Base-by-base conservation (phyloP, 2,329 filamentous ascomycete genomes). In the Diaporthe capsici region DNA sequence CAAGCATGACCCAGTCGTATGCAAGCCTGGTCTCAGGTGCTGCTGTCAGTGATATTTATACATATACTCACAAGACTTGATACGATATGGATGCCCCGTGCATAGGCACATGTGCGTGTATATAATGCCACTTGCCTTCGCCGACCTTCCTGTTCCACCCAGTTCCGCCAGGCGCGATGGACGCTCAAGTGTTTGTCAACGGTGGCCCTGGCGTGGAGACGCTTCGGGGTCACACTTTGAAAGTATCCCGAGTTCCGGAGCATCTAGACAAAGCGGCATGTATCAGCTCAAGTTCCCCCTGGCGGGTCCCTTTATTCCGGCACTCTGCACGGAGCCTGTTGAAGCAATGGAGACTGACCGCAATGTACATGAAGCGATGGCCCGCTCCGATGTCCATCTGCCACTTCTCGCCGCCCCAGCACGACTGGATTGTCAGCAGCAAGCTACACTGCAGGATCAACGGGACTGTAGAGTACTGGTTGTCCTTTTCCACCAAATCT, bases 401-500 rank as follows among this genome's bases (percentile, higher is more conserved):
- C 53, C 53, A 57, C 28, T 57, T 57, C 25, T 57, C 53, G 28
- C 53, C 53, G 28, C 53, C 28, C 53, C 53, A 57, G 53, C 53
- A 57, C 15, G 53, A 57, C 53, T 57, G 53, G 53, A 57, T 57
- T 3, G 53, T 57, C 28, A 57, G 53, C 25, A 57, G 25, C 25
- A 57, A 9, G 17, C 53, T 34, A 28, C 53, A 57, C 53, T 57
- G 53, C 53, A 57, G 53, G 17, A 57, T 57, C 28, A 57, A 57
- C 3, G 53, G 53, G 10, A 57, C 53, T 9, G 53, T 57, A 28
- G 53, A 34, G 53, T 57, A 57, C 25, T 57, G 53, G 17, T 57
- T 57, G 53, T 57, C 53, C 53, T 57, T 57, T 13, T 57, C 53
- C 28, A 57, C 53, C 53, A 57, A 57, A 57, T 57, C 53, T 13